phyloP scores from a whole-genome alignment of 2,329 filamentous ascomycete genomes.

The Cryphonectria parasitica region DNA sequence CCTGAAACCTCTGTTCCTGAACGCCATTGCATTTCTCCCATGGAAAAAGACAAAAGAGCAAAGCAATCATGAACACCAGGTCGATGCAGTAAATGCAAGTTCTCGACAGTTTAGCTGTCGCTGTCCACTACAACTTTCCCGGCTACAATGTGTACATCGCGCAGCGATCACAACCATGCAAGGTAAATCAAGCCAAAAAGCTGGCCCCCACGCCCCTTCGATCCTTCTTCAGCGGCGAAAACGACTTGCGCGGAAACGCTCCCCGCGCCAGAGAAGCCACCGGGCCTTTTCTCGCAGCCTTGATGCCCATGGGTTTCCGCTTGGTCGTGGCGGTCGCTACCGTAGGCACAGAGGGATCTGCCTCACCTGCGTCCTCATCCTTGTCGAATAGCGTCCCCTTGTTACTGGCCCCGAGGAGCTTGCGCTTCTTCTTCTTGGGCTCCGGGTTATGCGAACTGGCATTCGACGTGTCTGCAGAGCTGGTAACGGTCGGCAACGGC shows the following conservation, averaged over 20 bases:
- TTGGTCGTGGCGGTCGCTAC: constrained; percentile 28
- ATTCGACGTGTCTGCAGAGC: constrained; percentile 15
- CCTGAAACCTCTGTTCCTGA: constrained; percentile 11
- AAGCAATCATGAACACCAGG: constrained; percentile 13
- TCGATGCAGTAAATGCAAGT: constrained; percentile 23
- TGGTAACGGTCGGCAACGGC: constrained; percentile 25
- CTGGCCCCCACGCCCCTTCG: constrained; percentile 65
- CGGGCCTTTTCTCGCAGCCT: constrained; percentile 25
- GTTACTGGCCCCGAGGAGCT: constrained; percentile 64
- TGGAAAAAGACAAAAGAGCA: constrained; percentile 7
- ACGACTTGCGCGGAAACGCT: constrained; percentile 57
- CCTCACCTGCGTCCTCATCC: constrained; percentile 65
- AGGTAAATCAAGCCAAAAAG: constrained; percentile 53
- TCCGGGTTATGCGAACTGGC: constrained; percentile 37
- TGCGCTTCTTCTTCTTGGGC: constrained; percentile 72
- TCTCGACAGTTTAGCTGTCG: constrained; percentile 3
- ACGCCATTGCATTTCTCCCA: constrained; percentile 5
- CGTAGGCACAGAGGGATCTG: constrained; percentile 32
- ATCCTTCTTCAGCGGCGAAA: constrained; percentile 76
- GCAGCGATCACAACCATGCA: neutral
- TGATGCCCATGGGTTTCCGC: constrained; percentile 32
- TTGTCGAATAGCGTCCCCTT: constrained; percentile 71
- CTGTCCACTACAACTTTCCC: neutral
- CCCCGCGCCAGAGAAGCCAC: constrained; percentile 40
- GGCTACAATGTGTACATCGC: neutral